Base-by-base conservation (phyloP, 352 stramenopile genomes). In the Phytophthora pinifolia region DNA sequence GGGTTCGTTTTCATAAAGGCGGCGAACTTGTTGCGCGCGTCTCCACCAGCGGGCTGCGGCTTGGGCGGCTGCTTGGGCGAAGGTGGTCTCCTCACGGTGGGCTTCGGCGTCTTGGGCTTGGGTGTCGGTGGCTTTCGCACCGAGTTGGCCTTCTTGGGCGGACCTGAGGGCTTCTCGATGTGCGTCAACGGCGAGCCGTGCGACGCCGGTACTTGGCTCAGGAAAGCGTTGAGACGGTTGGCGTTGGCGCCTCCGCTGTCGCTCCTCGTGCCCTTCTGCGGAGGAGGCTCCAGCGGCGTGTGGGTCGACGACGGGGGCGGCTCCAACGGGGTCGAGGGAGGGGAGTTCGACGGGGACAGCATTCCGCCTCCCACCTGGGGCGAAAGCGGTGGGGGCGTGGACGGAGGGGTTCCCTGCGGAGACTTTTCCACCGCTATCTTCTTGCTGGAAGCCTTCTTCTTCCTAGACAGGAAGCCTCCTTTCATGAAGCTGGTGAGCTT, bases 401-500 rank as follows among this genome's bases (percentile, higher is more conserved):
- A 79, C 8, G 76, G 72, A 15, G 80, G 83, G 14, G 80, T 93
- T 35, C 77, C 71, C 25, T 86, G 56, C 6, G 73, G 65, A 1
- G 67, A 67, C 27, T 72, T 68, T 13, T 63, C 54, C 37, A 62
- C 56, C 22, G 22, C 22, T 2, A 59, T 41, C 31, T 71, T 74
- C 48, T 76, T 74, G 27, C 48, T 48, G 12, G 49, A 59, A 22
- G 33, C 25, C 46, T 82, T 88, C 52, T 88, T 91, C 64, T 90
- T 93, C 46, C 80, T 71, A 8, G 56, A 67, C 47, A 92, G 70
- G 49, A 94, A 94, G 17, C 70, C 77, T 17, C 76, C 70, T 41
- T 90, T 93, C 83, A 92, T 91, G 59, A 93, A 91, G 18, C 61
- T 75, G 30, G 78, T 63, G 54, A 93, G 75, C 49, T 90, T 93